phyloP scores from a whole-genome alignment of 2,329 filamentous ascomycete species.

The Fusarium brachygibbosum region DNA sequence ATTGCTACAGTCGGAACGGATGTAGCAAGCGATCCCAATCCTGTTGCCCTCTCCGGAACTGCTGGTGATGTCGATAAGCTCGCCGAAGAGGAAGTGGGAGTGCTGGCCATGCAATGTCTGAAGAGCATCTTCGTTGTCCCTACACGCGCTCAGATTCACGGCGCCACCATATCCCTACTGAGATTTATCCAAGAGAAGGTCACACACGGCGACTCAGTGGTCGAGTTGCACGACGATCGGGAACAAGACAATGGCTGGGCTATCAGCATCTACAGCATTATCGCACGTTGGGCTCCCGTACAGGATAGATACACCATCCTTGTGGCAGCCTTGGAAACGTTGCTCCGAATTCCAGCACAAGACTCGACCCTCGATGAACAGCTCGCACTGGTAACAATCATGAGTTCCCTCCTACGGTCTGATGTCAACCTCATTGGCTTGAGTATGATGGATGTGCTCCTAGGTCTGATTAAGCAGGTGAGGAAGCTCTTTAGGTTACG shows the following conservation, averaged over 20 bases:
- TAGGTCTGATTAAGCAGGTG: slow-evolving; percentile 87
- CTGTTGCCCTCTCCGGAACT: slow-evolving; percentile 81
- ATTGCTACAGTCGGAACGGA: slow-evolving; percentile 79
- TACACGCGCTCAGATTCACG: slow-evolving; percentile 84
- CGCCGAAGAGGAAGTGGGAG: slow-evolving; percentile 88
- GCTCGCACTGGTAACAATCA: slow-evolving; percentile 79
- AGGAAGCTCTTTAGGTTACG: slow-evolving; percentile 79
- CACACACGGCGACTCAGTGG: slow-evolving; percentile 63
- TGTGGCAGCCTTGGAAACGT: slow-evolving; percentile 81
- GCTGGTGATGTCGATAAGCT: slow-evolving; percentile 89
- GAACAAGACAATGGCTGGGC: slow-evolving; percentile 77
- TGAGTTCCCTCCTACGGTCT: slow-evolving; percentile 86
- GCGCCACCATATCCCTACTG: slow-evolving; percentile 79
- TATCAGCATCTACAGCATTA: slow-evolving; percentile 81
- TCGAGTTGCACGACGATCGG: slow-evolving; percentile 62
- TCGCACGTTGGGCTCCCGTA: slow-evolving; percentile 90
- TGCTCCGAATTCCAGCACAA: slow-evolving; percentile 75
- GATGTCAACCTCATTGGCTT: slow-evolving; percentile 94
- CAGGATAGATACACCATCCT: slow-evolving; percentile 95
- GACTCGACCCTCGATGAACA: slow-evolving; percentile 81
- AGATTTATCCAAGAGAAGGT: slow-evolving; percentile 78
- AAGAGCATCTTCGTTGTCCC: slow-evolving; percentile 88
- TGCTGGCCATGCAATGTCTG: slow-evolving; percentile 87
- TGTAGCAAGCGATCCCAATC: slow-evolving; percentile 72
- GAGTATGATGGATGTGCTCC: slow-evolving; percentile 93